phyloP scores from a whole-genome alignment of 2,329 filamentous ascomycete species.

The Neofusicoccum ribis region DNA sequence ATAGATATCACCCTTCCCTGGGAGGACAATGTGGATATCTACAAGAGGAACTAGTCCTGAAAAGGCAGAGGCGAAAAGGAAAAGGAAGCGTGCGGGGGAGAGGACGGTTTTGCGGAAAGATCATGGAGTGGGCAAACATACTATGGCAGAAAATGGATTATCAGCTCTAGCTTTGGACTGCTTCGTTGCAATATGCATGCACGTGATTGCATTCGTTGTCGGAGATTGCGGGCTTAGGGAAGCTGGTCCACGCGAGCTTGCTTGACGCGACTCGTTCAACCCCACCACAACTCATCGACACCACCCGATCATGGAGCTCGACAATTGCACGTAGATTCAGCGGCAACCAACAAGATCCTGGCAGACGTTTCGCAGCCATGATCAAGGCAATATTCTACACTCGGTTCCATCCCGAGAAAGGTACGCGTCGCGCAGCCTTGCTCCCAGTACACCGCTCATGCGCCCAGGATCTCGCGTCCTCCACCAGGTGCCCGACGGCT shows the following conservation, averaged over 20 bases:
- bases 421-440: slow-evolving; percentile 23
- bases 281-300: neutral
- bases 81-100: neutral
- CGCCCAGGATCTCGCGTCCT: slow-evolving; percentile 61
- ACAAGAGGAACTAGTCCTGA: neutral
- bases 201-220: neutral
- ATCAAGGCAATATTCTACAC: slow-evolving; percentile 68
- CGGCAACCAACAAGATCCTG: neutral
- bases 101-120: neutral
- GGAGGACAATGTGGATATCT: neutral
- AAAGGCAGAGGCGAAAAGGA: no score
- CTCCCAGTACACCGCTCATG: slow-evolving; percentile 15
- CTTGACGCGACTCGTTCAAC: neutral
- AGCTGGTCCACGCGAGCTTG: neutral
- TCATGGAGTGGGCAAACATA: neutral
- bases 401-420: slow-evolving; percentile 61
- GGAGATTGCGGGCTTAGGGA: slow-evolving; percentile 12
- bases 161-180: neutral
- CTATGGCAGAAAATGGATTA: neutral
- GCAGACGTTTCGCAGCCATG: slow-evolving; percentile 36
- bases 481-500: slow-evolving; percentile 64
- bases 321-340: neutral
- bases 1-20: neutral
- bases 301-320: slow-evolving; percentile 6
- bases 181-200: neutral